Evolutionary conservation across 2,329 filamentous ascomycete species (phyloP), one percentile per base, ranked within the genome.

Genomic region (Thyridium curvatum): DNA sequence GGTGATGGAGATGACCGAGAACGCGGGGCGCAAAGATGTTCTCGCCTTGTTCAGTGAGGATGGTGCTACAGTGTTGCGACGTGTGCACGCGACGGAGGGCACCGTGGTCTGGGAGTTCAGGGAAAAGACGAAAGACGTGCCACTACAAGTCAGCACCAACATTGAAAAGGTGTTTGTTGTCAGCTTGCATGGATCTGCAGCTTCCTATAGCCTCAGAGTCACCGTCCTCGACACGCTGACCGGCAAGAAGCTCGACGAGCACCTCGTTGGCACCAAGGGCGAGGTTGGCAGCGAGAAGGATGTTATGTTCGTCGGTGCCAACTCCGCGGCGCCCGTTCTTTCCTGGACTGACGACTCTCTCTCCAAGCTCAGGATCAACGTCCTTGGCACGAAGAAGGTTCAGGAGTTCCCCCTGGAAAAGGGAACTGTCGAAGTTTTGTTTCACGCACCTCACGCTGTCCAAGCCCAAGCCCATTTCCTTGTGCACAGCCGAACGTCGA

Each of bases 381-480:
- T 90, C 13, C 68, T 91, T 17, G 78, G 78, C 14, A 73, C 70
- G 37, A 78, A 74, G 61, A 62, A 60, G 12, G 69, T 71, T 36
- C 72, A 78, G 48, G 73, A 74, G 39, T 69, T 82, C 41, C 51
- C 68, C 14, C 61, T 81, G 18, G 58, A 66, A 15, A 52, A 64
- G 6, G 68, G 66, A 14, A 68, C 73, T 4, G 57, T 66, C 13
- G 58, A 61, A 4, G 68, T 86, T 37, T 70, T 80, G 40, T 69
- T 95, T 16, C 86, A 94, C 54, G 85, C 86, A 1, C 84, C 88
- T 13, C 79, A 81, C 47, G 71, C 83, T 40, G 64, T 79, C 21
- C 84, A 85, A 53, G 83, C 86, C 4, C 71, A 80, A 34, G 72
- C 87, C 30, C 88, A 94, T 64, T 94, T 96, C 65, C 67, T 96